phyloP scores from a whole-genome alignment of 2,329 filamentous ascomycete species.

The Ceratocystis lukuohia region DNA sequence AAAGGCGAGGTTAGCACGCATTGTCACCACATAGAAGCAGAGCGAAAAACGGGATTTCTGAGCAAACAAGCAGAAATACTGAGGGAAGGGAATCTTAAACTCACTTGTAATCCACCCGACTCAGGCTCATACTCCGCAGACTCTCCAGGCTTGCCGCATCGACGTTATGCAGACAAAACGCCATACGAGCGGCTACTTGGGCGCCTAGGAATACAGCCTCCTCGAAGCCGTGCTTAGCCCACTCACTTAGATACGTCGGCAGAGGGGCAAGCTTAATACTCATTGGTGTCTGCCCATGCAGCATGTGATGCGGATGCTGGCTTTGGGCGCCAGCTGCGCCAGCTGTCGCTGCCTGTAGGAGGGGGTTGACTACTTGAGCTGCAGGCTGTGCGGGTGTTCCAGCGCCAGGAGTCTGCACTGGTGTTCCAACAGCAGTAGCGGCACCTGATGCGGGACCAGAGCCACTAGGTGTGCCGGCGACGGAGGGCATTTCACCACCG shows the following conservation, averaged over 20 bases:
- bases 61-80: neutral
- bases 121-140: conserved; percentile 43
- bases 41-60: too few relatives aligned
- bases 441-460: conserved; percentile 74
- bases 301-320: conserved; percentile 33
- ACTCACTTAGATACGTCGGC: conserved; percentile 80
- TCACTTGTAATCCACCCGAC: conserved; percentile 48
- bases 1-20: neutral
- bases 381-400: conserved; percentile 40
- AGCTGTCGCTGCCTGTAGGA: conserved; percentile 81
- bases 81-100: conserved; percentile 23
- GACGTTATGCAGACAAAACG: conserved; percentile 46
- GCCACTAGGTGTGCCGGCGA: conserved; percentile 84
- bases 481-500: conserved; percentile 64
- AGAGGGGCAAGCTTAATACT: conserved; percentile 65
- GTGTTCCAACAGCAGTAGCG: conserved; percentile 76
- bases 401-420: conserved; percentile 46
- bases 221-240: conserved; percentile 68
- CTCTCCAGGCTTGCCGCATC: conserved; percentile 39
- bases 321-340: conserved; percentile 39
- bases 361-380: conserved; percentile 58
- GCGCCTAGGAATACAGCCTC: conserved; percentile 79
- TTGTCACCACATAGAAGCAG: too few relatives aligned
- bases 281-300: conserved; percentile 61
- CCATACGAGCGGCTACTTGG: conserved; percentile 61